These are phyloP conservation scores for Pyrenophora seminiperda DNA, from an alignment of 2,329 filamentous ascomycete species.

Conservation along the genomic window DNA sequence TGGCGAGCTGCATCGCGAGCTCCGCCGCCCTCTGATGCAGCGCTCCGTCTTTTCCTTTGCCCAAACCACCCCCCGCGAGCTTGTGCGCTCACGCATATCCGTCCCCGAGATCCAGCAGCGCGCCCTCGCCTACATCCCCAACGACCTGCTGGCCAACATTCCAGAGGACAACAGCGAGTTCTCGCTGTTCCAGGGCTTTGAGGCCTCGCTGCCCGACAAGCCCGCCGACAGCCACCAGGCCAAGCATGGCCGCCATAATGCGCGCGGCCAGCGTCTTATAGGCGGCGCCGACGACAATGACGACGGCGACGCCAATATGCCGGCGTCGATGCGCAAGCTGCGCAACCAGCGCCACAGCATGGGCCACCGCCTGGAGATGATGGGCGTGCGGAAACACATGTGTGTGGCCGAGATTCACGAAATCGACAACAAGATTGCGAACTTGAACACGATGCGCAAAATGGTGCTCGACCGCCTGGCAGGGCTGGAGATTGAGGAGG, in stretches of 20 bases:
- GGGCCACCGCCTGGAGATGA: constrained; percentile 86
- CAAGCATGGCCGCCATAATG: constrained; percentile 68
- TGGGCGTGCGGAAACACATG: constrained; percentile 95
- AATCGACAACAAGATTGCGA: constrained; percentile 95
- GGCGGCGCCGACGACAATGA: constrained; percentile 61
- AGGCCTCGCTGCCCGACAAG: constrained; percentile 81
- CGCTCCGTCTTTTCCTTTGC: constrained; percentile 90
- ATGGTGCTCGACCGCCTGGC: constrained; percentile 89
- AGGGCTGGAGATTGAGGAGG: constrained; percentile 86
- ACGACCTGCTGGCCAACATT: constrained; percentile 87
- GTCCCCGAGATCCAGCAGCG: constrained; percentile 92
- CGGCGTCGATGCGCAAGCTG: constrained; percentile 72
- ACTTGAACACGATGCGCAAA: constrained; percentile 88
- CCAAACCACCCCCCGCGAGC: constrained; percentile 87
- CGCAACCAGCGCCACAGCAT: constrained; percentile 80
- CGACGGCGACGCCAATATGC: constrained; percentile 57
- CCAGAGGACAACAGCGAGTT: constrained; percentile 85
- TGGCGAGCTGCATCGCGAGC: constrained; percentile 85
- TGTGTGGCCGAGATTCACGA: constrained; percentile 93
- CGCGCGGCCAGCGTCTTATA: constrained; percentile 77
- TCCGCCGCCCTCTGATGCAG: constrained; percentile 82
- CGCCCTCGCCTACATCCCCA: constrained; percentile 83
- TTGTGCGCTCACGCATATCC: constrained; percentile 90
- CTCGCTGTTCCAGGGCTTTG: constrained; percentile 95
- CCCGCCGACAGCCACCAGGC: constrained; percentile 59